These are phyloP conservation scores for Pythium rishiriense DNA, from an alignment of 352 stramenopile species.

Conservation along the genomic window DNA sequence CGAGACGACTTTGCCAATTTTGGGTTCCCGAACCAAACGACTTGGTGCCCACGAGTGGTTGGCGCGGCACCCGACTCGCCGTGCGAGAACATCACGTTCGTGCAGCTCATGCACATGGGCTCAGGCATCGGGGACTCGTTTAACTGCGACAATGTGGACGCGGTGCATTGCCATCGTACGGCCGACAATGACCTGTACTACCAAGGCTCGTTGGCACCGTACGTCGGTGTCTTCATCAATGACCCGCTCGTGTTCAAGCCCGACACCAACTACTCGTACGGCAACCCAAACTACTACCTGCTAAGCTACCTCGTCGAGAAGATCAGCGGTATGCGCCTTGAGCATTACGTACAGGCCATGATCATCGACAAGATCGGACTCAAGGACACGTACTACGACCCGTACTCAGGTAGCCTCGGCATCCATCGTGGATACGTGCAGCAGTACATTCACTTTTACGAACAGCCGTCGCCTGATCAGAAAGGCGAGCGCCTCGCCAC, in stretches of 20 bases:
- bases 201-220: conserved; percentile 31
- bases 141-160: conserved; percentile 31
- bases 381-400: conserved; percentile 52
- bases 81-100: conserved; percentile 59
- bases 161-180: conserved; percentile 5
- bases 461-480: conserved; percentile 9
- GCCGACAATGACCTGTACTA: conserved; percentile 31
- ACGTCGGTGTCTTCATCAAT: conserved; percentile 54
- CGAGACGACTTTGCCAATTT: conserved; percentile 47
- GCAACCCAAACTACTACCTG: conserved; percentile 57
- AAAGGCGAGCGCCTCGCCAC: conserved; percentile 31
- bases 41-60: conserved; percentile 45
- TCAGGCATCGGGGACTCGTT: conserved; percentile 41
- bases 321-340: conserved; percentile 41
- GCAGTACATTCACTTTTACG: conserved; percentile 59
- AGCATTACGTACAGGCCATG: conserved; percentile 42
- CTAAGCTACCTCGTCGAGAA: conserved; percentile 68
- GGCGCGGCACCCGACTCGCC: conserved; percentile 1
- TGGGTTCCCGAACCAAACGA: conserved; percentile 43
- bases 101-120: conserved; percentile 62
- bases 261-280: conserved; percentile 50
- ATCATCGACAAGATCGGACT: conserved; percentile 40
- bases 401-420: conserved; percentile 31
- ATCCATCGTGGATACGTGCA: conserved; percentile 41
- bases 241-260: conserved; percentile 50